These are phyloP conservation scores for Sugiyamaella pinicola DNA, from an alignment of 1,139 yeast species.

Conservation along the genomic window DNA sequence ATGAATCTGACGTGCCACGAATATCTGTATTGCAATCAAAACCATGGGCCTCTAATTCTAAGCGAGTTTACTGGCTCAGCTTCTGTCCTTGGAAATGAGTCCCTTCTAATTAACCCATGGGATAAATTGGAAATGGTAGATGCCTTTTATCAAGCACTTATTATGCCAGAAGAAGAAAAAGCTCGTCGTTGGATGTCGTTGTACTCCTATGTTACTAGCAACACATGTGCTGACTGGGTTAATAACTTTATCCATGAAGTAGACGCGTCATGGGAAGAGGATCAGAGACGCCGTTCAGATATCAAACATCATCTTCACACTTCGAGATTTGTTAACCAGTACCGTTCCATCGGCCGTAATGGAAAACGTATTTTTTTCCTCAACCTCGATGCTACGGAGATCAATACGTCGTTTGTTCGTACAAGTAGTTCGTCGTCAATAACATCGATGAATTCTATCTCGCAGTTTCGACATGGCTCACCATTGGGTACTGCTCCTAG, in stretches of 20 bases:
- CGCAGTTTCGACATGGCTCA: constrained; percentile 2
- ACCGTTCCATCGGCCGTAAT: constrained; percentile 27
- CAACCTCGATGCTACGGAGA: constrained; percentile 34
- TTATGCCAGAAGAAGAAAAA: constrained; percentile 63
- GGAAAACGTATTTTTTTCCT: constrained; percentile 41
- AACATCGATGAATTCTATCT: not conserved
- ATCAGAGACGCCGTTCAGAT: constrained; percentile 46
- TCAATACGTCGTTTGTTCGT: constrained; percentile 8
- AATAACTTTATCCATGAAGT: constrained; percentile 57
- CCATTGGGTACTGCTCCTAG: constrained; percentile 1
- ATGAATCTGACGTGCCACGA: constrained; percentile 96
- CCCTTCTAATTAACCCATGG: constrained; percentile 90
- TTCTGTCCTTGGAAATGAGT: constrained; percentile 62
- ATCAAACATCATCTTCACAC: constrained; percentile 39
- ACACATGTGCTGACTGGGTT: constrained; percentile 81
- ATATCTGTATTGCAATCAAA: constrained; percentile 75
- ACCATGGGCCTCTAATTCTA: constrained; percentile 78
- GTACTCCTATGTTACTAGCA: constrained; percentile 57
- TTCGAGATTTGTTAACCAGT: constrained; percentile 31
- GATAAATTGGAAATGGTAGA: constrained; percentile 67
- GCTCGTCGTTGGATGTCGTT: constrained; percentile 62
- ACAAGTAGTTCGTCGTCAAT: constrained; percentile 14
- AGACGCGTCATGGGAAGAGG: constrained; percentile 63
- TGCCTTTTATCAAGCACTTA: constrained; percentile 61
- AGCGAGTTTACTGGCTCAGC: constrained; percentile 97